Percentiles rank a stretch among this genome's conserved stretches.
phyloP scores from a whole-genome alignment of 371 early-diverging fungal species.

The Mortierella sp. region DNA sequence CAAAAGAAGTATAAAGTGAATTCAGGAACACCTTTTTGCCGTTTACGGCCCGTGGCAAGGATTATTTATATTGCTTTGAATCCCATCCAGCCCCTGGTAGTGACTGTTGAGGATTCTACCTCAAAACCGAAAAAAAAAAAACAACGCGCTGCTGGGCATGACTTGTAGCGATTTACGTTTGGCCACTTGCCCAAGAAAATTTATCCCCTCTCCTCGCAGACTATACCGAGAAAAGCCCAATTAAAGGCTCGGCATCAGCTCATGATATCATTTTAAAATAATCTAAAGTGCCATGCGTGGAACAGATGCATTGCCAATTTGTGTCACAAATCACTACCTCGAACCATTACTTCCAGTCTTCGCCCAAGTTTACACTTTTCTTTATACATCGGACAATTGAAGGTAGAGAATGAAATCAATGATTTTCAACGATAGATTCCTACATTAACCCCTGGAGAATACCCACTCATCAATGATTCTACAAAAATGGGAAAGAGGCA shows the following conservation, averaged over 20 bases:
- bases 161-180: neutral
- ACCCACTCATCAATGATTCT: no score
- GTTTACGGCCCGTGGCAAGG: neutral
- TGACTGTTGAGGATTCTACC: neutral
- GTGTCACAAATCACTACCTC: neutral
- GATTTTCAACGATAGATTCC: no score
- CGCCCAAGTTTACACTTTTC: neutral
- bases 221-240: neutral
- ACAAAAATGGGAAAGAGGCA: no score
- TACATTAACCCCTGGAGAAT: no score
- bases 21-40: constrained; percentile 24
- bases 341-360: neutral
- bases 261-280: neutral
- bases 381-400: no score
- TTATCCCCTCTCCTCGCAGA: neutral
- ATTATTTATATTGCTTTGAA: neutral
- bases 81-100: neutral
- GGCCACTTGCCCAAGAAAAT: neutral
- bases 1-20: constrained; percentile 1
- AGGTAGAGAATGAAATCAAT: no score
- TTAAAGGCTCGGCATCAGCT: constrained; percentile 11
- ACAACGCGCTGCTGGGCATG: no score
- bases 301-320: neutral
- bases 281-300: neutral
- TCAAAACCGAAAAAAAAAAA: no score